Conservation (phyloP, 345 rosid species). For the Bruguiera gymnorhiza region DNA sequence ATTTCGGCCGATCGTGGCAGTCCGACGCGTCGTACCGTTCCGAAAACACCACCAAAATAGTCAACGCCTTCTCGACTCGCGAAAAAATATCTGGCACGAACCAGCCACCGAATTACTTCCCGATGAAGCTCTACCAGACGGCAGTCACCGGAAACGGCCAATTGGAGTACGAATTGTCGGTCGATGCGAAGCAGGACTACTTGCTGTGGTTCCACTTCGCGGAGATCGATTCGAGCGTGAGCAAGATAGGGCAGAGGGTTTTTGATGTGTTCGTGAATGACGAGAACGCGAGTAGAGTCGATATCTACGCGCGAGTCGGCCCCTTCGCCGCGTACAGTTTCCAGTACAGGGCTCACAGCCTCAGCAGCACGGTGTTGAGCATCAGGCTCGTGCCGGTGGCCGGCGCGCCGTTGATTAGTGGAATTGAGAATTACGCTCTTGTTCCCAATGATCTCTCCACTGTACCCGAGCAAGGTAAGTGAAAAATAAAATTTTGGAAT, state of each 20-base stretch:
- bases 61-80: constrained; percentile 40
- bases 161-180: constrained; percentile 58
- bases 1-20: constrained; percentile 89
- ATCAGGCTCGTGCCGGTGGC: constrained; percentile 55
- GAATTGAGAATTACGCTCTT: constrained; percentile 88
- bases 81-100: constrained; percentile 44
- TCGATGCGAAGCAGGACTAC: constrained; percentile 91
- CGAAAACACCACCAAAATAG: constrained; percentile 17
- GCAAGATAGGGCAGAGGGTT: constrained; percentile 62
- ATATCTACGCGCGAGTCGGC: constrained; percentile 63
- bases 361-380: constrained; percentile 51
- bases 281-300: constrained; percentile 62
- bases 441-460: constrained; percentile 82
- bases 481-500: background rate
- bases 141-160: constrained; percentile 52
- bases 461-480: constrained; percentile 70
- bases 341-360: constrained; percentile 42
- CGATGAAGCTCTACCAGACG: constrained; percentile 85
- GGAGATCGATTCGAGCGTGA: constrained; percentile 77
- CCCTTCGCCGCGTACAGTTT: constrained; percentile 55
- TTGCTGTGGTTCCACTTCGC: constrained; percentile 93
- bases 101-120: constrained; percentile 79
- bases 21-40: constrained; percentile 52
- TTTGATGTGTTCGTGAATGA: constrained; percentile 72
- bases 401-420: constrained; percentile 69